Evolutionary conservation across 2,329 filamentous ascomycete species (phyloP).

Genomic region (Zymoseptoria brevis): DNA sequence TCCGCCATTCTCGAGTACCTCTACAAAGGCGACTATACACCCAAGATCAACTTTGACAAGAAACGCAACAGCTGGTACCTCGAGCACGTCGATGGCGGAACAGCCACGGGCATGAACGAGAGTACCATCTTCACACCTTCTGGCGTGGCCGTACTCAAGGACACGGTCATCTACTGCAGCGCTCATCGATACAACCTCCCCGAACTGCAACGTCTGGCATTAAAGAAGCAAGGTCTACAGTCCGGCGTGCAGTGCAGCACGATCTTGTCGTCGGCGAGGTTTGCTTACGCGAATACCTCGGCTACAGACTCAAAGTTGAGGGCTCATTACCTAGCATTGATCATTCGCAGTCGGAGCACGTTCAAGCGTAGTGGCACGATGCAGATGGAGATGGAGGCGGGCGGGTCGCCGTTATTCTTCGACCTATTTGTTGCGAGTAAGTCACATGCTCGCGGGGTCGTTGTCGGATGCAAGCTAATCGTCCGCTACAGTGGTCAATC

Average conservation of each 20-base stretch:
- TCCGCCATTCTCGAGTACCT: conserved; percentile 84
- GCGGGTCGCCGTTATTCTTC: conserved; percentile 74
- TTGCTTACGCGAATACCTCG: conserved; percentile 80
- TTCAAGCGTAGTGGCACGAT: conserved; percentile 93
- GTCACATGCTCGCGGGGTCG: background rate
- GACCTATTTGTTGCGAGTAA: conserved; percentile 74
- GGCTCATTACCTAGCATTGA: conserved; percentile 84
- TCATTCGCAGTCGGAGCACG: conserved; percentile 77
- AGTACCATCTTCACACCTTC: conserved; percentile 61
- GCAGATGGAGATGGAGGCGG: conserved; percentile 89
- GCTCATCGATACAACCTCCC: conserved; percentile 77
- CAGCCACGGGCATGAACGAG: conserved; percentile 45
- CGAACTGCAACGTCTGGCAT: conserved; percentile 73
- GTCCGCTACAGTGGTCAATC: conserved; percentile 59
- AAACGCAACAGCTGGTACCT: conserved; percentile 72
- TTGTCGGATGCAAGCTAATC: background rate
- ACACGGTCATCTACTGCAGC: conserved; percentile 84
- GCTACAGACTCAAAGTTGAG: conserved; percentile 85
- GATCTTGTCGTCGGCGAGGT: conserved; percentile 79
- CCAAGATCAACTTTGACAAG: conserved; percentile 74
- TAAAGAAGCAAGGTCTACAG: conserved; percentile 84
- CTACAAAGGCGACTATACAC: conserved; percentile 91
- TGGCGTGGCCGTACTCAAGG: conserved; percentile 67
- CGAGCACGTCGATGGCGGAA: conserved; percentile 49
- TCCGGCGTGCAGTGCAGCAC: conserved; percentile 76